phyloP scores from a whole-genome alignment of 305 asterid genomes.

The Galium porrigens region DNA sequence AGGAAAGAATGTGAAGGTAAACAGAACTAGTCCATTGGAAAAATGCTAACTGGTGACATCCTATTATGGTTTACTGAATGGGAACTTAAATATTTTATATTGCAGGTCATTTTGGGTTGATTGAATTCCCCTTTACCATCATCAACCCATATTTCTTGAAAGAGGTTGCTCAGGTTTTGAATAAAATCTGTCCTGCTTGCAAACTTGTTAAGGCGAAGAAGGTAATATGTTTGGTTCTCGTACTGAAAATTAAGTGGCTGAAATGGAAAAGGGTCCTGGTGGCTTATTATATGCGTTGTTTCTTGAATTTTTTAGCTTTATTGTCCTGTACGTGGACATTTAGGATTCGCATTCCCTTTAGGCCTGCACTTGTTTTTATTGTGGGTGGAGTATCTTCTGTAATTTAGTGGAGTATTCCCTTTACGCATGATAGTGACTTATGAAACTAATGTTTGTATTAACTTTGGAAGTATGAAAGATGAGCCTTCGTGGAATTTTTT shows the following conservation, averaged over 20 bases:
- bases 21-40: conserved; percentile 11
- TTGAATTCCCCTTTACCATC: conserved; percentile 56
- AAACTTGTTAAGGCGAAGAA: conserved; percentile 43
- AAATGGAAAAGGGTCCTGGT: conserved; percentile 1
- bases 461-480: not conserved
- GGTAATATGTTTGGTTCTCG: conserved; percentile 45
- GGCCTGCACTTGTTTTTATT: not conserved
- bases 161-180: conserved; percentile 61
- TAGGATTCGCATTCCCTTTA: not conserved
- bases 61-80: conserved; percentile 10
- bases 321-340: not conserved
- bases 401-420: not conserved
- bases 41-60: conserved; percentile 17
- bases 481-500: not conserved
- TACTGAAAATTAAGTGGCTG: conserved; percentile 20
- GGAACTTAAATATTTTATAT: conserved; percentile 10
- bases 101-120: conserved; percentile 88
- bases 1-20: conserved; percentile 76
- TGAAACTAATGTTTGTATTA: not conserved
- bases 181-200: conserved; percentile 83
- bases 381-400: too few relatives aligned
- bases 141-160: conserved; percentile 62
- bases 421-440: not conserved
- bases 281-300: not conserved
- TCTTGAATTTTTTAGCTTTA: not conserved